Evolutionary conservation across 306 rosid species (phyloP).

Genomic region (Lathyrus tuberosus): DNA sequence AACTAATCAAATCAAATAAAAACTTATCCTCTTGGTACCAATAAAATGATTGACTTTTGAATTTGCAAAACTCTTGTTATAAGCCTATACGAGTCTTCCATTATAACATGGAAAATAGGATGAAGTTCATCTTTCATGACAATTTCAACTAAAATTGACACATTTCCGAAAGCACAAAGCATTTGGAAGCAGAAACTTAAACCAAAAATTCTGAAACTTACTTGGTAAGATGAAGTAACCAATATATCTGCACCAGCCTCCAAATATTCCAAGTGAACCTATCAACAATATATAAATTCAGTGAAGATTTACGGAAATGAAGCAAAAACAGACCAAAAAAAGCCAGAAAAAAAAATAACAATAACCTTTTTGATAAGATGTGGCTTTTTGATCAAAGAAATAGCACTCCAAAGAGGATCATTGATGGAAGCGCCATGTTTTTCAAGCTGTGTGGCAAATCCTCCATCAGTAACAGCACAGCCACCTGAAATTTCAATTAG

Average conservation of each 20-base stretch:
- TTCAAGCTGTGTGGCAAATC: constrained; percentile 89
- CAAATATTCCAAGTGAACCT: constrained; percentile 88
- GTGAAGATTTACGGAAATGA: neutral
- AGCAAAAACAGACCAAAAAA: neutral
- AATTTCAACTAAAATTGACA: neutral
- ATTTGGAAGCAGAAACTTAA: neutral
- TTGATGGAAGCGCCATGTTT: constrained; percentile 70
- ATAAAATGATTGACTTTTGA: no score
- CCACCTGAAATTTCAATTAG: constrained; percentile 68
- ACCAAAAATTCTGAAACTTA: constrained; percentile 16
- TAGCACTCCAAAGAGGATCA: constrained; percentile 91
- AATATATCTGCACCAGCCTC: constrained; percentile 83
- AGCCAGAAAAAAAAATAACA: neutral
- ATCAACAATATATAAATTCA: neutral
- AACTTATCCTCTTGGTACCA: no score
- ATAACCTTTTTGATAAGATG: constrained; percentile 63
- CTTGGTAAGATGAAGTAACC: constrained; percentile 94
- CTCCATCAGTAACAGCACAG: constrained; percentile 78
- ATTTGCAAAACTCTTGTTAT: neutral
- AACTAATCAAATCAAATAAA: no score
- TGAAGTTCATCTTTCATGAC: neutral
- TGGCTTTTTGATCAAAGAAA: constrained; percentile 70
- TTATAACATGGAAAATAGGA: neutral
- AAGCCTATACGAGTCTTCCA: neutral
- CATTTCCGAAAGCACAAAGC: neutral